Conservation (phyloP, 2,329 filamentous ascomycete species). For the Curvularia hawaiiensis region DNA sequence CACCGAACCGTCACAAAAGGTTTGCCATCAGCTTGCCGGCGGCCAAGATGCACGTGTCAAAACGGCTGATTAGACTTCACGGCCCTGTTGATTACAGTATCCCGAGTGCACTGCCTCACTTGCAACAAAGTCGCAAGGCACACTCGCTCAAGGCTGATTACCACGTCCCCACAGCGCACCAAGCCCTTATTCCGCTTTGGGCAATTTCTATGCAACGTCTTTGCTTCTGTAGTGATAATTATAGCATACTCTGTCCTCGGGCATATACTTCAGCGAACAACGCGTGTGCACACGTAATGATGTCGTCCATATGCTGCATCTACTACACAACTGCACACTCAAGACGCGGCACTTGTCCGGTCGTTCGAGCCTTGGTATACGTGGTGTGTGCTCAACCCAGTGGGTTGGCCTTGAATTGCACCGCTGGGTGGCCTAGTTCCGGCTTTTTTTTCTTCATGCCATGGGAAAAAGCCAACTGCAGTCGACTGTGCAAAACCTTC, state of each 20-base stretch:
- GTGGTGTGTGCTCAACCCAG: not conserved
- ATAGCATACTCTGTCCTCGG: conserved; percentile 18
- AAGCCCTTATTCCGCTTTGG: conserved; percentile 15
- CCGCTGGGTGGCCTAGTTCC: not conserved
- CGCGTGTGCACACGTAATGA: conserved; percentile 5
- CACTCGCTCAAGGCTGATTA: conserved; percentile 33
- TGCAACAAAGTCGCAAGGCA: conserved; percentile 30
- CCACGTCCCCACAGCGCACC: conserved; percentile 11
- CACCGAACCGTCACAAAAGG: conserved; percentile 22
- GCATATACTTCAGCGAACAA: not conserved
- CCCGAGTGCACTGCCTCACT: conserved; percentile 28
- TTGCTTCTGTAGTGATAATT: conserved; percentile 12
- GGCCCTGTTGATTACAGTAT: conserved; percentile 1
- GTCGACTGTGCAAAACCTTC: not conserved
- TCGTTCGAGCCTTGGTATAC: not conserved
- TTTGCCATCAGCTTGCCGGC: conserved; percentile 11
- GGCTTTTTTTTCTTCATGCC: not conserved
- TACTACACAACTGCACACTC: conserved; percentile 1
- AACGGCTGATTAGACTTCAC: conserved; percentile 9
- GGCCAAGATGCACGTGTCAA: conserved; percentile 12
- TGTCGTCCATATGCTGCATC: conserved; percentile 4
- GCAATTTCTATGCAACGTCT: conserved; percentile 15
- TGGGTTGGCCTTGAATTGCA: not conserved
- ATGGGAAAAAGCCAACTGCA: not conserved
- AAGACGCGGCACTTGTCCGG: not conserved